These are phyloP conservation scores for Diplodia mutila DNA, from an alignment of 2,329 filamentous ascomycete genomes.

Conservation along the genomic window DNA sequence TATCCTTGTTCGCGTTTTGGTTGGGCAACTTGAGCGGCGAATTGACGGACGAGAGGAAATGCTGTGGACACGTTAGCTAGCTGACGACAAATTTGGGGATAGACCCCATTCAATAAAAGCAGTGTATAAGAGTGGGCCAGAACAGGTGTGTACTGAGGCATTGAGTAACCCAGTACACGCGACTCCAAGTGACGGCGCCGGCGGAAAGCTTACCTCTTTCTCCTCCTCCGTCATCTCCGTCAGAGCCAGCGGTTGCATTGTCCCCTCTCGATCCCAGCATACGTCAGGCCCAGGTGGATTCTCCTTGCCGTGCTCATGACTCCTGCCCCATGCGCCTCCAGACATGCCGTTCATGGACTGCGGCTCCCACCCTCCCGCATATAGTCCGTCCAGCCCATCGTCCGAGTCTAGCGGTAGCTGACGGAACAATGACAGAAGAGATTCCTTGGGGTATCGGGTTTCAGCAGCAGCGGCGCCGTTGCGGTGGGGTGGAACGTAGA, in stretches of 20 bases:
- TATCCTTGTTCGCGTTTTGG: constrained; percentile 67
- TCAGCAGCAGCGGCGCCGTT: constrained; percentile 58
- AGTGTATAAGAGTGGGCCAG: neutral
- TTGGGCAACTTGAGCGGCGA: constrained; percentile 86
- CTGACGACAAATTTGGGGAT: constrained; percentile 25
- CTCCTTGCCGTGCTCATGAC: constrained; percentile 70
- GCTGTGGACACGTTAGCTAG: constrained; percentile 53
- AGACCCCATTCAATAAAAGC: constrained; percentile 28
- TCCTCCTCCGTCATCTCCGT: constrained; percentile 72
- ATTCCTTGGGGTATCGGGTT: constrained; percentile 74
- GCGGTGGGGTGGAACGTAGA: constrained; percentile 67
- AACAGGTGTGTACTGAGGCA: neutral
- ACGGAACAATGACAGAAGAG: constrained; percentile 75
- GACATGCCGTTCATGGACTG: constrained; percentile 66
- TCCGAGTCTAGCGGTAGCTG: constrained; percentile 57
- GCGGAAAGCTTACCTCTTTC: constrained; percentile 57
- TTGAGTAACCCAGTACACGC: neutral
- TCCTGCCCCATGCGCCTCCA: constrained; percentile 72
- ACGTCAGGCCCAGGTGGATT: constrained; percentile 80
- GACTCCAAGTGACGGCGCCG: neutral
- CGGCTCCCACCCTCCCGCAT: constrained; percentile 78
- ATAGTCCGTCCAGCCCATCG: constrained; percentile 68
- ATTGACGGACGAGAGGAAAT: constrained; percentile 86
- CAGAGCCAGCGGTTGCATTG: constrained; percentile 71
- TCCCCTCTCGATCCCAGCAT: constrained; percentile 82